Evolutionary conservation across 2,329 filamentous ascomycete genomes (phyloP).

Genomic region (Phaeomoniella chlamydospora): DNA sequence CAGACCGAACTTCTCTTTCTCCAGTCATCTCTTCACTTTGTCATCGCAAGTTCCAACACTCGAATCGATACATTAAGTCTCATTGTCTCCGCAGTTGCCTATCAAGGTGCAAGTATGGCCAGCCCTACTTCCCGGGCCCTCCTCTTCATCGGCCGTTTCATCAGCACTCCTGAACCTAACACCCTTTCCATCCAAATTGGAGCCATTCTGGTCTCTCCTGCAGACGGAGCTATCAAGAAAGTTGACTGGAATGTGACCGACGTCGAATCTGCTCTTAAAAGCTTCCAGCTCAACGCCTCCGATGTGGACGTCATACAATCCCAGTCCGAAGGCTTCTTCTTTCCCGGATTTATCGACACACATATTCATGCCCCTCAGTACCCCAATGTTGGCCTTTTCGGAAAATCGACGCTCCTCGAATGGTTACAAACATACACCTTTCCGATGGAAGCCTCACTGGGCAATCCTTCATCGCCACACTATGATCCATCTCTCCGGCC

Average conservation of each 20-base stretch:
- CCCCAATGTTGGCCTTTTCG: slow-evolving; percentile 86
- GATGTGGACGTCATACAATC: slow-evolving; percentile 3
- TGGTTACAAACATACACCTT: slow-evolving; percentile 96
- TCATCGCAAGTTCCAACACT: neutral
- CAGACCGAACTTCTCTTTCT: neutral
- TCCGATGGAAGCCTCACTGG: slow-evolving; percentile 70
- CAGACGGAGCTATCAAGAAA: slow-evolving; percentile 4
- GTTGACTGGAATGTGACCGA: slow-evolving; percentile 5
- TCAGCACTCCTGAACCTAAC: neutral
- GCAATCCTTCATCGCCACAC: slow-evolving; percentile 14
- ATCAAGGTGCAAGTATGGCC: too few species aligned
- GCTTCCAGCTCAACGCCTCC: slow-evolving; percentile 7
- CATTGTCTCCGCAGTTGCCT: neutral
- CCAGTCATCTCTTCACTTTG: neutral
- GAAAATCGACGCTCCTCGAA: slow-evolving; percentile 79
- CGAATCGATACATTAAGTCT: neutral
- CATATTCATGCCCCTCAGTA: slow-evolving; percentile 94
- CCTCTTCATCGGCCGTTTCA: slow-evolving; percentile 1
- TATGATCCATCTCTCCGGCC: slow-evolving; percentile 9
- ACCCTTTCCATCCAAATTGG: slow-evolving; percentile 1
- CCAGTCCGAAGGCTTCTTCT: slow-evolving; percentile 9
- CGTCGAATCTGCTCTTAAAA: slow-evolving; percentile 6
- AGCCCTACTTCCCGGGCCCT: neutral
- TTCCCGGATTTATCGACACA: slow-evolving; percentile 47
- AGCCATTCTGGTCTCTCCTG: slow-evolving; percentile 4